Percentiles rank a stretch among this genome's conserved stretches.
Evolutionary conservation across 2,329 filamentous ascomycete genomes (phyloP).

Genomic region (Fusarium equiseti): DNA sequence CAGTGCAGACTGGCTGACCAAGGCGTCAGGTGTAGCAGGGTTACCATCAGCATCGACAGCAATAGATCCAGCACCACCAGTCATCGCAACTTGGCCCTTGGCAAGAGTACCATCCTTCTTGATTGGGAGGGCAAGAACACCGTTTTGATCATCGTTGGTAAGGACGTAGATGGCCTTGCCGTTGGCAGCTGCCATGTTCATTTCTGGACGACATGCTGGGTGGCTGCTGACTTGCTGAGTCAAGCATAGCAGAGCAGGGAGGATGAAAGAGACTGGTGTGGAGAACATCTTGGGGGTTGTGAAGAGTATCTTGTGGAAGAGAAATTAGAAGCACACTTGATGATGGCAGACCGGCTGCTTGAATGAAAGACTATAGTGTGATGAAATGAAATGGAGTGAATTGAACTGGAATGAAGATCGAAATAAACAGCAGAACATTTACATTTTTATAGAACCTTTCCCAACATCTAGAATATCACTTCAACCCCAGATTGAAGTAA

Average conservation of each 20-base stretch:
- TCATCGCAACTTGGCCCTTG: slow-evolving; percentile 56
- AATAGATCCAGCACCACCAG: slow-evolving; percentile 61
- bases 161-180: slow-evolving; percentile 67
- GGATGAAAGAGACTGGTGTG: not conserved
- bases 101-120: slow-evolving; percentile 60
- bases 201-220: slow-evolving; percentile 7
- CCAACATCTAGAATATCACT: not conserved
- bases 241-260: not conserved
- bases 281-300: not conserved
- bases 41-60: slow-evolving; percentile 55
- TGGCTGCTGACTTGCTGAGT: slow-evolving; percentile 7
- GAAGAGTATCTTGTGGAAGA: not conserved
- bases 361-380: not conserved
- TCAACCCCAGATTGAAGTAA: not conserved
- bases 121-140: slow-evolving; percentile 64
- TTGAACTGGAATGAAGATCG: not conserved
- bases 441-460: not conserved
- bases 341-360: slow-evolving; percentile 12
- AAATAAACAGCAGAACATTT: not conserved
- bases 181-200: not conserved
- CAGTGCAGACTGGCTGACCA: slow-evolving; percentile 64
- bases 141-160: slow-evolving; percentile 64
- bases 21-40: slow-evolving; percentile 61
- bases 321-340: not conserved
- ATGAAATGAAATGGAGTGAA: not conserved